Evolutionary conservation across 2,329 filamentous ascomycete genomes (phyloP), one percentile per base, ranked within the genome.

Genomic region (Claviceps fusiformis): DNA sequence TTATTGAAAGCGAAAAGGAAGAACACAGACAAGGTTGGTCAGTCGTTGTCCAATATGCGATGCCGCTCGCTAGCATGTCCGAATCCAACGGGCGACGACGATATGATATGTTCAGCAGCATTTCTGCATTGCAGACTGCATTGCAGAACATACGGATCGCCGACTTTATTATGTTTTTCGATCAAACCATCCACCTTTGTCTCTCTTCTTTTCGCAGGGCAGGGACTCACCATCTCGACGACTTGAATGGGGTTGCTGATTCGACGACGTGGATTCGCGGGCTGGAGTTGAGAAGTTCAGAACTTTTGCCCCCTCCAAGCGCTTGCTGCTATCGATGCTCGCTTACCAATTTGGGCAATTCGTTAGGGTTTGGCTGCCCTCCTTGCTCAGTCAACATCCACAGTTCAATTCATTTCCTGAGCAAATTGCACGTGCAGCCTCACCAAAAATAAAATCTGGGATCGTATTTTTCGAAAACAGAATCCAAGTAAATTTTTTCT

Each of bases 141-240:
- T 29, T 50, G 37, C 46, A 44, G 39, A 50, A 33, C 19, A 55
- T 45, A 35, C 15, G 11, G 31, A 37, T 24, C 43, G 35, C 29
- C 44, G 10, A 6, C 33, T 9, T 19, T 45, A 15, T 24, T 41
- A 19, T 19, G 4, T 24, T 24, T 24, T 24, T 24, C 24, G 2
- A 24, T 24, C 24, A 24, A 24, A 24, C 24, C 24, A 33, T 33
- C 31, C 31, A 33, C 9, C 31, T 15, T 15, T 52, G 31, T 46
- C 3, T 37, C 10, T 37, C 35, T 11, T 37, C 31, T 41, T 29
- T 31, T 41, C 41, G 52, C 56, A 59, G 62, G 55, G 58, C 57
- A 62, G 59, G 60, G 61, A 76, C 73, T 72, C 73, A 81, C 78
- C 78, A 81, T 81, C 73, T 79, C 75, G 73, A 71, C 73, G 74